phyloP scores from a whole-genome alignment of 2,329 filamentous ascomycete genomes.

The Fusarium sp. region DNA sequence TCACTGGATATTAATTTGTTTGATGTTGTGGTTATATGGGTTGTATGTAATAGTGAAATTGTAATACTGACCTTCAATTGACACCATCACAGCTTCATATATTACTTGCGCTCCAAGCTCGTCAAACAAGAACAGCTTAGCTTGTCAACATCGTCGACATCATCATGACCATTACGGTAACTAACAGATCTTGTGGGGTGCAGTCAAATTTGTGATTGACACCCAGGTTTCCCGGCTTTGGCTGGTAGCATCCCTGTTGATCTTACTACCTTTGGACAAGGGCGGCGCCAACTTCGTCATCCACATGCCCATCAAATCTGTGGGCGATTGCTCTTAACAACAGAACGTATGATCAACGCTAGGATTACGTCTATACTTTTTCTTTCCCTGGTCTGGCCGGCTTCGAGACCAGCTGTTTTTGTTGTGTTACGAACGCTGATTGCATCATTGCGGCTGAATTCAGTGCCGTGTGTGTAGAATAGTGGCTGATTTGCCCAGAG shows the following conservation, averaged over 20 bases:
- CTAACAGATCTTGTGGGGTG: conserved; percentile 31
- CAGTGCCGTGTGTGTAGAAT: not conserved
- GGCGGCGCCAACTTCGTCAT: conserved; percentile 33
- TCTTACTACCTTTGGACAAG: conserved; percentile 27
- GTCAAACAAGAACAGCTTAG: conserved; percentile 12
- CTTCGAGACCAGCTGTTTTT: not conserved
- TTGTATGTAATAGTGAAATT: not conserved
- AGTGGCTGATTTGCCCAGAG: conserved; percentile 4
- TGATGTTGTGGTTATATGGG: not conserved
- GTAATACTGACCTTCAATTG: not conserved
- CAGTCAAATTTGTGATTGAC: conserved; percentile 23
- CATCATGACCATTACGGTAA: conserved; percentile 30
- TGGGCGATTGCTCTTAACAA: not conserved
- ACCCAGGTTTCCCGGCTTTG: conserved; percentile 13
- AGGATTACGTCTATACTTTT: conserved; percentile 8
- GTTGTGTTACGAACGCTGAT: not conserved
- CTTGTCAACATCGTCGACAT: conserved; percentile 31
- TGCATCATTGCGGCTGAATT: conserved; percentile 31
- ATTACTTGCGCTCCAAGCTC: not conserved
- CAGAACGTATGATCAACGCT: conserved; percentile 9
- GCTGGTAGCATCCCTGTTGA: conserved; percentile 13
- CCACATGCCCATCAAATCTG: not conserved
- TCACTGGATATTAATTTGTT: not conserved
- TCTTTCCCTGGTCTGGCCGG: conserved; percentile 3
- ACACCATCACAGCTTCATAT: conserved; percentile 24